Base-by-base conservation (phyloP, 2,329 filamentous ascomycete species). In the Xylaria sp. region DNA sequence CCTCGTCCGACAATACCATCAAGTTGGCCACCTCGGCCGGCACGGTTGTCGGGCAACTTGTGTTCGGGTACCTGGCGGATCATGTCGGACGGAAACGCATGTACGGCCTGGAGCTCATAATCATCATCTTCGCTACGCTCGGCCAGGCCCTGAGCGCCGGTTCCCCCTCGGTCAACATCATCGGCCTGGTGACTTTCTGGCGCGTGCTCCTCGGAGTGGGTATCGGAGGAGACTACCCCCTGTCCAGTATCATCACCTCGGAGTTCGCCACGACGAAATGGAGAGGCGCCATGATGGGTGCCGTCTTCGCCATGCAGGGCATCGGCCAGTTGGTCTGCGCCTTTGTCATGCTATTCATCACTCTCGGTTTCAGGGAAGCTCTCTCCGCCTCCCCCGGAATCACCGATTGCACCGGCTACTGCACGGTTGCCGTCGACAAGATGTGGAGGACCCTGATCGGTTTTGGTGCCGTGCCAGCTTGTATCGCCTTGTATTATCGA, bases 221-320 rank as follows among this genome's bases (percentile, higher is more conserved):
- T 58, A 88, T 89, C 41, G 87, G 88, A 66, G 88, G 88, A 64
- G 90, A 94, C 67, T 94, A 93, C 68, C 90, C 91, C 5, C 78
- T 95, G 7, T 91, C 87, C 44, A 89, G 87, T 19, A 89, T 93
- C 61, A 94, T 94, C 65, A 93, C 90, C 5, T 91, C 90, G 4
- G 90, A 94, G 77, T 94, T 94, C 66, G 89, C 90, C 9, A 92
- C 88, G 3, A 93, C 90, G 48, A 91, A 88, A 72, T 92, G 89
- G 86, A 79, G 90, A 72, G 90, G 90, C 62, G 89, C 89, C 60
- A 94, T 94, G 87, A 92, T 95, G 87, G 89, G 85, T 29, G 81
- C 89, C 16, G 90, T 94, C 49, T 94, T 94, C 66, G 89, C 90
- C 62, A 93, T 92, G 89, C 90, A 95, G 71, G 90, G 90, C 60